Evolutionary conservation across 1,284 basidiomycete species (phyloP).

Genomic region (Marasmius sp.): DNA sequence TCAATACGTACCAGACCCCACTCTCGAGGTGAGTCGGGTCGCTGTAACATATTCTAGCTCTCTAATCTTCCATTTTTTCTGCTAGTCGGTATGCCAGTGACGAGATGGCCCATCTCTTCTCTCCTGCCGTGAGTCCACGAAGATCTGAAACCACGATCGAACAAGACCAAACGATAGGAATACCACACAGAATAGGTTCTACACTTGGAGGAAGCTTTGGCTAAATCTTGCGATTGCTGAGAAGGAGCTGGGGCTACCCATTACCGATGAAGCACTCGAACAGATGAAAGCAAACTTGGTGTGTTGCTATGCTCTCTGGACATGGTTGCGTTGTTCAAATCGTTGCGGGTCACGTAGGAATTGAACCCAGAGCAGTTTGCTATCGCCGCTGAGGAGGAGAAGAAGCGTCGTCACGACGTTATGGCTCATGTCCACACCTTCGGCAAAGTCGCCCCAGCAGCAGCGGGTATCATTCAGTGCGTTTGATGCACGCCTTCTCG

Average conservation of each 20-base stretch:
- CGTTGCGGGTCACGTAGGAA: slow-evolving; percentile 43
- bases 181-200: slow-evolving; percentile 80
- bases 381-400: slow-evolving; percentile 92
- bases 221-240: slow-evolving; percentile 95
- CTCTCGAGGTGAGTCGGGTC: slow-evolving; percentile 57
- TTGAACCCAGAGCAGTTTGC: slow-evolving; percentile 91
- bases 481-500: slow-evolving; percentile 25
- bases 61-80: background rate
- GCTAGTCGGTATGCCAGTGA: slow-evolving; percentile 96
- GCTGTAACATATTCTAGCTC: slow-evolving; percentile 12
- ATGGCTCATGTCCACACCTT: slow-evolving; percentile 99
- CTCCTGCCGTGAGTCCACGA: slow-evolving; percentile 64
- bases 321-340: background rate
- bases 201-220: slow-evolving; percentile 97
- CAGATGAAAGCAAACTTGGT: slow-evolving; percentile 94
- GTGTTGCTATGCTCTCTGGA: slow-evolving; percentile 23
- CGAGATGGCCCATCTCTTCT: slow-evolving; percentile 97
- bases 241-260: slow-evolving; percentile 91
- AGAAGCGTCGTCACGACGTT: slow-evolving; percentile 97
- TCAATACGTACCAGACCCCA: slow-evolving; percentile 74
- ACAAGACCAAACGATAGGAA: background rate
- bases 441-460: slow-evolving; percentile 90
- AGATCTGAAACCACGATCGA: background rate
- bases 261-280: slow-evolving; percentile 88
- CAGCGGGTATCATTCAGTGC: slow-evolving; percentile 96